Conservation (phyloP, 805 yeast genomes). For the Schwanniomyces sp. region DNA sequence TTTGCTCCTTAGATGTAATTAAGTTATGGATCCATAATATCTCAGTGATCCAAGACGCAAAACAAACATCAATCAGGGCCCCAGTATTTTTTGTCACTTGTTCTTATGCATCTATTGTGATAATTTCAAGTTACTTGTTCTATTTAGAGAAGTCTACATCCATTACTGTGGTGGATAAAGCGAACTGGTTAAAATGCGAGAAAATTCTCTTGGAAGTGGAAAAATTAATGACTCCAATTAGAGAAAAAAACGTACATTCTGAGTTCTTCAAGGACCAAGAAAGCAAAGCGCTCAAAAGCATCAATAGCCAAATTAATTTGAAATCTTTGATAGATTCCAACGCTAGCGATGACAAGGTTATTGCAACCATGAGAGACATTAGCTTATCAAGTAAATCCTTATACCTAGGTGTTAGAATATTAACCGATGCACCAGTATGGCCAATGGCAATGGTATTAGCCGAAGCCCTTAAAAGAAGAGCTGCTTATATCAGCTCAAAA, state of each 20-base stretch:
- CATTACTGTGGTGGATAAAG: slow-evolving; percentile 52
- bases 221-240: slow-evolving; percentile 51
- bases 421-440: slow-evolving; percentile 88
- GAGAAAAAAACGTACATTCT: slow-evolving; percentile 52
- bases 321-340: slow-evolving; percentile 50
- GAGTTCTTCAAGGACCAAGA: slow-evolving; percentile 55
- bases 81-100: slow-evolving; percentile 77
- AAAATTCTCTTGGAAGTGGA: slow-evolving; percentile 61
- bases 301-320: slow-evolving; percentile 33
- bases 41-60: slow-evolving; percentile 63
- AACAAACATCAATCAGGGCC: slow-evolving; percentile 65
- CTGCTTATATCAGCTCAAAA: slow-evolving; percentile 12
- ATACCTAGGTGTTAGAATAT: slow-evolving; percentile 69
- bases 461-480: slow-evolving; percentile 69
- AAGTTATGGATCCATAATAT: slow-evolving; percentile 73
- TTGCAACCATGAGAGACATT: slow-evolving; percentile 46
- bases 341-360: slow-evolving; percentile 37
- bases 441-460: slow-evolving; percentile 79
- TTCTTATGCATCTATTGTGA: slow-evolving; percentile 59
- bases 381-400: slow-evolving; percentile 57
- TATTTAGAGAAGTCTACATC: slow-evolving; percentile 43
- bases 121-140: slow-evolving; percentile 62
- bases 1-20: slow-evolving; percentile 56
- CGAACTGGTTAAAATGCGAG: slow-evolving; percentile 63
- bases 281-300: slow-evolving; percentile 11